Evolutionary conservation across 23 red algal genomes (phyloP).

Genomic region (Chondrus crispus): DNA sequence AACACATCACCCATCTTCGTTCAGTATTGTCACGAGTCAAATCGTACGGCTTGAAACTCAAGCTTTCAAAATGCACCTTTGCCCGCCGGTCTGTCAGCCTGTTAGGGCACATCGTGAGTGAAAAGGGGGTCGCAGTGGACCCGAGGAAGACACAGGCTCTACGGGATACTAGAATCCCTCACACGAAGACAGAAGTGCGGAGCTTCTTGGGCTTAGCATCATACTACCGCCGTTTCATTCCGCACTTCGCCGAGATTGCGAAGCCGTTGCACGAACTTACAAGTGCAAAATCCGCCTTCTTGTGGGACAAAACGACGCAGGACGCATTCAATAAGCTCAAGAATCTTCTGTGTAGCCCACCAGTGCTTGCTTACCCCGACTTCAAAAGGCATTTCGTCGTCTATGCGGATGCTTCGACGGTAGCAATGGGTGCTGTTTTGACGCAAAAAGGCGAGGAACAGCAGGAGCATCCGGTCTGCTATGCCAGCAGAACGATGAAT

Average conservation of each 20-base stretch:
- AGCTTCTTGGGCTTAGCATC: neutral
- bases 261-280: neutral
- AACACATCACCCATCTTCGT: neutral
- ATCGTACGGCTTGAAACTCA: neutral
- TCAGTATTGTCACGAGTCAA: neutral
- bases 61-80: slow-evolving; percentile 32
- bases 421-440: neutral
- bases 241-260: neutral
- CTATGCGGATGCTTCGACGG: neutral
- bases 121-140: neutral
- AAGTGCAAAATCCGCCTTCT: neutral
- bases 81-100: neutral
- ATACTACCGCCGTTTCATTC: slow-evolving; percentile 5
- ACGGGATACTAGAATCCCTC: neutral
- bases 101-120: slow-evolving; percentile 16
- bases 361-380: slow-evolving; percentile 4
- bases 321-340: neutral
- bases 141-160: neutral
- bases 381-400: neutral
- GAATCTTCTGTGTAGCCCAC: neutral
- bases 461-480: neutral
- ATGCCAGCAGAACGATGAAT: neutral
- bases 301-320: neutral
- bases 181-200: neutral
- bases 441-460: neutral